Base-by-base conservation (phyloP, 164 flowering plant species). In the Cinnamomum chago region DNA sequence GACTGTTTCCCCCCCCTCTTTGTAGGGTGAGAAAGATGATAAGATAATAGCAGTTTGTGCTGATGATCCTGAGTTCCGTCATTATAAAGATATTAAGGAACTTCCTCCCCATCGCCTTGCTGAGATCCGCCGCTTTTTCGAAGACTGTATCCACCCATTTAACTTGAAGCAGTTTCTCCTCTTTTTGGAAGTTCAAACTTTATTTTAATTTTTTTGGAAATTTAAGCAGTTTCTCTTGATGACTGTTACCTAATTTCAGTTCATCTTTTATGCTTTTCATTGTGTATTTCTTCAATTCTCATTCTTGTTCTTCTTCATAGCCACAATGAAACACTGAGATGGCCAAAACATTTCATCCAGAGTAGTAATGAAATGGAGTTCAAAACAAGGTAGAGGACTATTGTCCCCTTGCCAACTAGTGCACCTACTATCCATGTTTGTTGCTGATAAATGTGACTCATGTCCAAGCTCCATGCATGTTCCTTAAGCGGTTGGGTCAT, bases 61-160 rank as follows among this genome's bases (percentile, higher is more conserved):
- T 52, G 95, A 93, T 81, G 97, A 93, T 79, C 98, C 96, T 66
- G 98, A 93, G 82, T 91, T 88, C 78, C 90, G 93, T 76, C 98
- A 93, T 73, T 90, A 89, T 81, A 83, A 60, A 50, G 92, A 93
- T 81, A 87, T 93, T 82, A 89, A 89, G 80, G 91, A 93, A 72
- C 87, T 93, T 79, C 85, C 96, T 71, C 96, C 98, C 2, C 96
- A 93, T 74, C 94, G 97, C 60, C 92, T 93, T 65, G 92, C 91
- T 74, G 97, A 93, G 83, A 93, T 92, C 73, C 91, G 97, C 27
- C 94, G 94, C 27, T 93, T 93, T 83, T 93, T 93, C 81, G 98
- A 93, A 80, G 97, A 92, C 81, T 93, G 95, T 92, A 90, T 90
- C 96, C 95, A 50, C 12, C 72, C 15, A 7, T 70, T 30, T 22